These are phyloP conservation scores for Coemansia sp. DNA, from an alignment of 192 early-diverging fungal species.

Conservation along the genomic window DNA sequence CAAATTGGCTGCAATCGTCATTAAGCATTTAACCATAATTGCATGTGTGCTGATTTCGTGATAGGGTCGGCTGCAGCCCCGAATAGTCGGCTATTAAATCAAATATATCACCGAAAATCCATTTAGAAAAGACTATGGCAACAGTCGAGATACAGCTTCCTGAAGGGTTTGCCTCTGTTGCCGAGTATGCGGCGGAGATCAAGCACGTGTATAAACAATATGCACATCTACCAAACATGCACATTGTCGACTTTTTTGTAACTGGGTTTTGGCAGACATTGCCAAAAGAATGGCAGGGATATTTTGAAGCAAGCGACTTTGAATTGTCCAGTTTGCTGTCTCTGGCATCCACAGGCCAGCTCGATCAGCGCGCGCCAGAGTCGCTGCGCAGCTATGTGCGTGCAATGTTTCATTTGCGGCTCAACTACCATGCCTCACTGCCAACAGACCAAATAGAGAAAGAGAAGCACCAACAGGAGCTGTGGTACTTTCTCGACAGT, in stretches of 20 bases:
- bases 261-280: conserved; percentile 28
- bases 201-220: conserved; percentile 14
- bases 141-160: conserved; percentile 27
- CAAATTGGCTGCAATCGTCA: too few species aligned
- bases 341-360: conserved; percentile 29
- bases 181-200: conserved; percentile 31
- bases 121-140: not conserved
- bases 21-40: too few species aligned
- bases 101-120: not conserved
- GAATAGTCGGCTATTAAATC: too few species aligned
- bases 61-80: too few species aligned
- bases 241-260: conserved; percentile 51
- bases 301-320: conserved; percentile 21
- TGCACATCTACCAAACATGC: conserved; percentile 32
- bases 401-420: conserved; percentile 31
- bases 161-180: conserved; percentile 20
- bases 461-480: conserved; percentile 2
- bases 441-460: not conserved
- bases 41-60: too few species aligned
- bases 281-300: conserved; percentile 37
- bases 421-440: conserved; percentile 16
- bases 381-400: conserved; percentile 31
- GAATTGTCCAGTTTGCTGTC: conserved; percentile 23
- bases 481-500: conserved; percentile 38
- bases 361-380: conserved; percentile 14